Base-by-base conservation (phyloP, 495 filamentous ascomycete species). In the Aspergillus cavernicola region DNA sequence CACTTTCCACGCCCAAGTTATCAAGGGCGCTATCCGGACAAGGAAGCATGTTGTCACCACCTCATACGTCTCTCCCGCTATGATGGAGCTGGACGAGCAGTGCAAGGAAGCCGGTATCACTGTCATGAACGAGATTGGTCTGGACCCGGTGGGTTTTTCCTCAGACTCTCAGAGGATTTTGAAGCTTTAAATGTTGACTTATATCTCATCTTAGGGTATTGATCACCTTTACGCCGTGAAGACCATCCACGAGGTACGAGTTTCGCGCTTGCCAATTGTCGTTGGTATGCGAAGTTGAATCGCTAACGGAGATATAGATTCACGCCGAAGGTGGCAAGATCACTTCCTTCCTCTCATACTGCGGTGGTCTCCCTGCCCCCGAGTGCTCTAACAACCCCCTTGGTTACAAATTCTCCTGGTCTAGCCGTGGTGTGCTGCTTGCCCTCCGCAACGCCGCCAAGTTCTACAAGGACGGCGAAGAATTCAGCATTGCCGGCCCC, bases 1-100 rank as follows among this genome's bases (percentile, higher is more conserved):
- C 71, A 96, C 85, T 56, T 91, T 83, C 80, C 93, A 98, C 69
- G 87, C 86, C 40, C 74, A 74, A 33, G 91, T 97, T 53, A 95
- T 97, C 80, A 92, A 95, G 76, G 82, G 85, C n/a, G 93, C 91
- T 26, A 97, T 97, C 68, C 81, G 85, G 54, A 79, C 85, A 53
- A 97, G 96, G 86, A 95, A 87, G 74, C 74, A 97, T 77, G 92
- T 97, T 46, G 93, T 97, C 45, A 97, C 93, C 35, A 97, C 93
- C n/a, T 88, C 83, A 52, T 97, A 97, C 62, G 86, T 95, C 41
- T 93, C 88, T 2, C 90, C 91, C 0, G 90, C 89, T 23, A 97
- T 98, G 92, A 62, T 84, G 69, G 93, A 89, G 74, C 78, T 98
- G 24, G 90, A 97, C 52, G 74, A 80, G 50, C 79, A 85, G 56